phyloP scores from a whole-genome alignment of 805 yeast species.

The Saturnispora galanensis region DNA sequence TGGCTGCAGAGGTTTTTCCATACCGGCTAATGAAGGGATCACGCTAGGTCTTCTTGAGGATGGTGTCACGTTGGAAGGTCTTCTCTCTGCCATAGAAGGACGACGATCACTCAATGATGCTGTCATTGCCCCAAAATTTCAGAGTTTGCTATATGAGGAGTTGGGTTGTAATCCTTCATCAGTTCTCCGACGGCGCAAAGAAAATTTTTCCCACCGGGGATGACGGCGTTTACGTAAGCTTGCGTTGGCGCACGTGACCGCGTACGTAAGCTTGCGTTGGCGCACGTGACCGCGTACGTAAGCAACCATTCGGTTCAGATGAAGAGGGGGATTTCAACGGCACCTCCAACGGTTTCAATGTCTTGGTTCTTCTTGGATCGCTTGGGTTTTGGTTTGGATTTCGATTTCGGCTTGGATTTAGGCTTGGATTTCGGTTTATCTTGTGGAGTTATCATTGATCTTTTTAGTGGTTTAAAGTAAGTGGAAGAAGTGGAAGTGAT shows the following conservation, averaged over 20 bases:
- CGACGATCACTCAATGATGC: conserved; percentile 58
- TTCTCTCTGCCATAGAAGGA: conserved; percentile 37
- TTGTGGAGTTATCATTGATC: too few species aligned
- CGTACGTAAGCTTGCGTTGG: not conserved
- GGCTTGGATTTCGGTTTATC: too few species aligned
- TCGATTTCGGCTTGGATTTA: not conserved
- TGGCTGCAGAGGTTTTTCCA: conserved; percentile 61
- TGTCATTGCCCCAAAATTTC: conserved; percentile 32
- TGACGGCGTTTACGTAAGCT: too few species aligned
- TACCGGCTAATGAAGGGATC: conserved; percentile 67
- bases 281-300: not conserved
- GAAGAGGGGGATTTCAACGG: conserved; percentile 37
- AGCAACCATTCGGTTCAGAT: conserved; percentile 15
- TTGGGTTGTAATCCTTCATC: too few species aligned
- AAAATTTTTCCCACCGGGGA: too few species aligned
- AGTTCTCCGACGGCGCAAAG: too few species aligned
- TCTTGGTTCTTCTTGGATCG: conserved; percentile 14
- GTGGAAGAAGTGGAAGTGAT: not conserved
- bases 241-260: not conserved
- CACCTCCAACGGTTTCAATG: conserved; percentile 33
- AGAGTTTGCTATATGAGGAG: too few species aligned
- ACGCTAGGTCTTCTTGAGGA: conserved; percentile 28
- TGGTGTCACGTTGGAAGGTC: conserved; percentile 24
- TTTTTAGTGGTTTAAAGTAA: not conserved
- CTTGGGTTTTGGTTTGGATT: conserved; percentile 6